Evolutionary conservation across 2,329 filamentous ascomycete genomes (phyloP), one percentile per base, ranked within the genome.

Genomic region (Pseudogymnoascus sp.): DNA sequence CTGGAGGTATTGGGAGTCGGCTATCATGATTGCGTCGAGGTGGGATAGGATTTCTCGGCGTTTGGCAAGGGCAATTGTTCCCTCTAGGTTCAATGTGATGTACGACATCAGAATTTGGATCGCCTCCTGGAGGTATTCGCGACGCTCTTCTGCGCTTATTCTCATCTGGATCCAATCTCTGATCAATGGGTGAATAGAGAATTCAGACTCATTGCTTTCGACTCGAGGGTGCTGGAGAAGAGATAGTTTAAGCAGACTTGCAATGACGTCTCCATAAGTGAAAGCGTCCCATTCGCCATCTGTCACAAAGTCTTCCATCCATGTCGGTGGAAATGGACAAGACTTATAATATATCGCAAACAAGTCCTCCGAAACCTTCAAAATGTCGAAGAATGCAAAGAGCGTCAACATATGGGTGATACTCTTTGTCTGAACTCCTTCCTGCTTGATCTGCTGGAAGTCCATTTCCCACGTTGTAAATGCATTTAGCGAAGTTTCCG

Each of bases 401-500:
- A 70, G 62, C 8, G 62, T 62, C 6, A 71, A 58, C 2, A 71
- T 42, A 27, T 65, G 58, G 8, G 35, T 27, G 15, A 63, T 65
- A 4, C 31, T 39, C 6, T 62, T 21, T n/a, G 35, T 42, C 7
- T 60, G 31, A 17, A 62, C 36, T 3, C 61, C 51, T 6, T 61
- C 60, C 4, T 59, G 63, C 5, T 38, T 61, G 6, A 71, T 67
- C 29, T 65, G 59, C 5, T 61, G 42, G 21, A 70, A 68, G 0
- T 70, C 70, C 4, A 70, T 62, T 41, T 71, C 69, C 68, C 68
- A 71, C 1, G 66, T 71, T 1, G 67, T 71, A 38, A 69, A 67
- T 12, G 69, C 68, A 35, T 63, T 69, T 4, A 66, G 29, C 8
- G 65, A 59, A 17, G 62, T 66, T 42, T 67, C 65, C 3, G 60